Base-by-base conservation (phyloP, 2,329 filamentous ascomycete species). In the Aquanectria penicillioides region DNA sequence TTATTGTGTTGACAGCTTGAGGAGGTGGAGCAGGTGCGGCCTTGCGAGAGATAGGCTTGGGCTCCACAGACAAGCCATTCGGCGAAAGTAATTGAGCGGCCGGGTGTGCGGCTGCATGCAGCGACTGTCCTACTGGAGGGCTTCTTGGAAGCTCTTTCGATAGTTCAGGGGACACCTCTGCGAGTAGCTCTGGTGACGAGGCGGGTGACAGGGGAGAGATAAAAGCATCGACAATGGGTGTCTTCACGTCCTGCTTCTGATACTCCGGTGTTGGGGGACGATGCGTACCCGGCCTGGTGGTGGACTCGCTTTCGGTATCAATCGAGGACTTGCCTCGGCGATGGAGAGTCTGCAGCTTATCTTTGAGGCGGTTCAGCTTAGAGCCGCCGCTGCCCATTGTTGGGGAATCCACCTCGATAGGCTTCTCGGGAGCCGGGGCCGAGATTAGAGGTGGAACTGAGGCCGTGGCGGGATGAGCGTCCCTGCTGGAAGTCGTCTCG, bases 201-300 rank as follows among this genome's bases (percentile, higher is more conserved):
- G 77, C 78, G 6, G 80, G 81, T 7, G 81, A 83, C 3, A 77
- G 70, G 5, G 81, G 80, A 3, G 80, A 80, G 20, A 76, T 70
- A 41, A 78, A 70, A 3, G 70, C 71, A 22, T 77, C 73, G 33
- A 75, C 57, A 7, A 73, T 67, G 3, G 75, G 72, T 12, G 74
- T 74, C 58, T 75, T 75, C 48, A 76, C 69, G 55, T 83, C 80
- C 37, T 78, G 74, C 17, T 76, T 75, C 33, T 77, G 77, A 56
- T 83, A 83, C 38, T 84, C 81, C 13, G 82, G 81, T 2, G 81
- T 83, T 1, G 81, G 81, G 9, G 80, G 78, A 2, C 80, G 75
- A 33, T 75, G 73, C 37, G 65, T 58, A 20, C 66, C 66, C 46
- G 57, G 67, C 11, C 59, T 60, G 34, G 60, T 59, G 23, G 63